A percentile compares a stretch with the other conserved stretches of the same genome.
These are phyloP conservation scores for Nannochloris sp. DNA, from an alignment of 139 green algal genomes.

Conservation along the genomic window DNA sequence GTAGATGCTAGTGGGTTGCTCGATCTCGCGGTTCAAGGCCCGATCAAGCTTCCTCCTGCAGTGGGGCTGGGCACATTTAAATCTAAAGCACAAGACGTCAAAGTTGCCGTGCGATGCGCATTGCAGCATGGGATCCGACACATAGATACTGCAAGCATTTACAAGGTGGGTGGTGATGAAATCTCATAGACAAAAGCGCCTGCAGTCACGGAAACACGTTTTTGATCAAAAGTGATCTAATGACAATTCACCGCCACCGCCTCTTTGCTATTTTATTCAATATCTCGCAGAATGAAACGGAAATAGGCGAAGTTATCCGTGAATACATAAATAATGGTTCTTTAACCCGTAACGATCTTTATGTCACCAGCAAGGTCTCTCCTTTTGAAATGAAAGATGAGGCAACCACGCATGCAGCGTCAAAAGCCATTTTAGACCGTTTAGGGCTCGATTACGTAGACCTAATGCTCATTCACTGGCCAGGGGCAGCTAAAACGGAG, in stretches of 20 bases:
- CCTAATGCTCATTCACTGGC: slow-evolving; percentile 73
- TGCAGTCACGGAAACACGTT: neutral
- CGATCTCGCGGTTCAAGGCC: too few relatives aligned
- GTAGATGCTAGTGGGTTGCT: neutral
- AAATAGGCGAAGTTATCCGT: slow-evolving; percentile 23
- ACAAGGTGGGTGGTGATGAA: slow-evolving; percentile 40
- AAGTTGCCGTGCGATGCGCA: slow-evolving; percentile 33
- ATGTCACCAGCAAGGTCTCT: slow-evolving; percentile 58
- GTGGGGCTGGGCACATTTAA: slow-evolving; percentile 65
- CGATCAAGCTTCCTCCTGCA: neutral
- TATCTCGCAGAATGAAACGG: slow-evolving; percentile 39
- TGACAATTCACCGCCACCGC: neutral
- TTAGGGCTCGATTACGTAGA: slow-evolving; percentile 31
- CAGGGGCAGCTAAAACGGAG: slow-evolving; percentile 31
- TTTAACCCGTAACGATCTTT: neutral
- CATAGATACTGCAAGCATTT: slow-evolving; percentile 69
- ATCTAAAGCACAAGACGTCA: slow-evolving; percentile 20
- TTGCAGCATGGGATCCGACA: slow-evolving; percentile 40
- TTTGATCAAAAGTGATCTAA: too few relatives aligned
- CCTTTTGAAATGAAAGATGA: slow-evolving; percentile 36
- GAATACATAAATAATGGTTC: neutral
- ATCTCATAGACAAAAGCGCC: neutral
- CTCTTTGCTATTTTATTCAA: neutral
- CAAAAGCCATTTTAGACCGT: slow-evolving; percentile 7
- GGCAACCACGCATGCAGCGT: slow-evolving; percentile 6